Percentiles rank a stretch among this genome's conserved stretches.
Evolutionary conservation across 2,329 filamentous ascomycete genomes (phyloP).

Genomic region (Colletotrichum spinosum): DNA sequence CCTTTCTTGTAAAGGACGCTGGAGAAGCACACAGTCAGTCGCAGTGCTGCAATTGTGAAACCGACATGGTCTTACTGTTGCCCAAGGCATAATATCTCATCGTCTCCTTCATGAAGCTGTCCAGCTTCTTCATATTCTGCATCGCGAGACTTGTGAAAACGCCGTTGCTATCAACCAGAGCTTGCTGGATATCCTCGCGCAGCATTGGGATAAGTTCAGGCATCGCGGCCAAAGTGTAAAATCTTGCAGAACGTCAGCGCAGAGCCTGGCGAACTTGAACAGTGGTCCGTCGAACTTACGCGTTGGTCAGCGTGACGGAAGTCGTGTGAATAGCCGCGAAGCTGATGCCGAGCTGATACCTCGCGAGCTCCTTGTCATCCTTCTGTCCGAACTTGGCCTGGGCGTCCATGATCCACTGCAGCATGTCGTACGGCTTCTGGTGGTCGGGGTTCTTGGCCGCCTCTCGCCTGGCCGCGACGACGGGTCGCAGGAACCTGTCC

Average conservation of each 20-base stretch:
- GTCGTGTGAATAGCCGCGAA: slow-evolving; percentile 67
- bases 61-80: slow-evolving; percentile 48
- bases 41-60: slow-evolving; percentile 42
- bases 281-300: slow-evolving; percentile 41
- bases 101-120: slow-evolving; percentile 54
- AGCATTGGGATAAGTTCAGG: slow-evolving; percentile 63
- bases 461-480: slow-evolving; percentile 47
- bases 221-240: slow-evolving; percentile 63
- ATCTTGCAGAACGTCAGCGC: slow-evolving; percentile 40
- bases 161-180: slow-evolving; percentile 49
- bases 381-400: slow-evolving; percentile 48
- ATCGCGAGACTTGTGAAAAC: slow-evolving; percentile 50
- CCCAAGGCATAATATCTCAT: slow-evolving; percentile 46
- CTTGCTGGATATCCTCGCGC: slow-evolving; percentile 60
- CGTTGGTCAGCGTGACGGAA: slow-evolving; percentile 57
- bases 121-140: slow-evolving; percentile 53
- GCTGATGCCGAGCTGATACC: slow-evolving; percentile 55
- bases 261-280: neutral
- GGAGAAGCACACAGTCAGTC: neutral
- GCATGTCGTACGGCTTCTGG: slow-evolving; percentile 57
- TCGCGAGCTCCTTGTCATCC: slow-evolving; percentile 51
- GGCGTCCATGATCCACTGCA: slow-evolving; percentile 59
- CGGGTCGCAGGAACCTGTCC: slow-evolving; percentile 49
- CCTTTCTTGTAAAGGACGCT: slow-evolving; percentile 62
- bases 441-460: slow-evolving; percentile 22